Evolutionary conservation across 2,329 filamentous ascomycete genomes (phyloP).

Genomic region (Incumbomyces delicatus): DNA sequence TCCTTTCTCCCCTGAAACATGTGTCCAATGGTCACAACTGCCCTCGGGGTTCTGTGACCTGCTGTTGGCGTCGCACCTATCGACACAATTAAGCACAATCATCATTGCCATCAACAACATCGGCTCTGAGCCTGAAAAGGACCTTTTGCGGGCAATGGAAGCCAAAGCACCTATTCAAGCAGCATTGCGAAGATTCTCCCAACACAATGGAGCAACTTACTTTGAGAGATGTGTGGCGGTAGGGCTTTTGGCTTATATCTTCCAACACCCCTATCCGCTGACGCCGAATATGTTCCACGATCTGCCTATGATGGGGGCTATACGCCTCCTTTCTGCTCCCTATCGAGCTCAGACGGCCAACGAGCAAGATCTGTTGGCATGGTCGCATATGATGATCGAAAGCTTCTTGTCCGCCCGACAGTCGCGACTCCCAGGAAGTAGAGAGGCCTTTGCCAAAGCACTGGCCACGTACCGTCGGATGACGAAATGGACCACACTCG

Average conservation of each 20-base stretch:
- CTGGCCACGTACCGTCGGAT: conserved; percentile 11
- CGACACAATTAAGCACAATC: conserved; percentile 16
- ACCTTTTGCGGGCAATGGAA: conserved; percentile 6
- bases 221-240: conserved; percentile 13
- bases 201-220: conserved; percentile 7
- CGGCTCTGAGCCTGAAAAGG: not conserved
- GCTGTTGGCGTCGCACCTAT: conserved; percentile 12
- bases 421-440: conserved; percentile 12
- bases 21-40: conserved; percentile 13
- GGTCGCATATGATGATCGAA: conserved; percentile 14
- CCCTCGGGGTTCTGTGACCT: conserved; percentile 15
- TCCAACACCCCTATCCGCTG: conserved; percentile 13
- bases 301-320: conserved; percentile 16
- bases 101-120: conserved; percentile 11
- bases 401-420: conserved; percentile 13
- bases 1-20: conserved; percentile 14
- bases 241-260: conserved; percentile 14
- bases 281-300: conserved; percentile 18
- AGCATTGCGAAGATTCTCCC: conserved; percentile 16
- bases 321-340: conserved; percentile 12
- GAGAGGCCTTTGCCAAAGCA: conserved; percentile 13
- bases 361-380: conserved; percentile 13
- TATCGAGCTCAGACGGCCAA: conserved; percentile 4
- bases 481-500: conserved; percentile 11
- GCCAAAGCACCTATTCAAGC: conserved; percentile 14